Evolutionary conservation across 2,329 filamentous ascomycete species (phyloP), one percentile per base, ranked within the genome.

Genomic region (Alternaria longipes): DNA sequence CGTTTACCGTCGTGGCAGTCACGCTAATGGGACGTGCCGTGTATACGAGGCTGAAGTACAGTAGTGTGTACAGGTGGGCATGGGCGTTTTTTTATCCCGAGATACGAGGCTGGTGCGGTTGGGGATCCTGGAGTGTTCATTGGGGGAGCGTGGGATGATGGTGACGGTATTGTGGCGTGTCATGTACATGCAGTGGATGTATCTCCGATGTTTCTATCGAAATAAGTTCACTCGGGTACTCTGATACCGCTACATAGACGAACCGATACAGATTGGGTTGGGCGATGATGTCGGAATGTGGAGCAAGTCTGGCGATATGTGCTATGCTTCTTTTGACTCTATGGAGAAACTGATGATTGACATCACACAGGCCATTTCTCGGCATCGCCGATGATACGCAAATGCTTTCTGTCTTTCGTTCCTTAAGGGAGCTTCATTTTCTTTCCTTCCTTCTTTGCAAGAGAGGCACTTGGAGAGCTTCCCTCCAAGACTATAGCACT

Each of bases 21-120:
- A 24, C 46, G 46, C 46, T 50, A 50, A 38, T 50, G 46, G 46
- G 46, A 50, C 46, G 46, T 50, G 46, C 46, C 46, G 46, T 50
- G 1, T 24, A 36, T 26, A 50, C 46, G 46, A 50, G 32, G 32
- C 22, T 45, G 42, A 28, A 14, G 24, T 36, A 11, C 46, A 9
- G 45, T 49, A 14, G 38, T 22, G 38, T 12, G 11, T 41, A 5
- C 3, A 12, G n/a, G 28, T 16, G 20, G 32, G 20, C 16, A 8
- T 7, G 20, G 42, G 22, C 41, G 7, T 49, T 45, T 38, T 34
- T 50, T 24, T 16, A 34, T 14, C 16, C 46, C 46, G 46, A 50
- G 34, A 50, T 50, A 50, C 46, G 46, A 24, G 46, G 14, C n/a
- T 36, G 30, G 30, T 2, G 46, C 46, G n/a, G 26, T 20, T 20